These are phyloP conservation scores for Tubosaeta sp. DNA, from an alignment of 768 basidiomycete genomes.

Conservation along the genomic window DNA sequence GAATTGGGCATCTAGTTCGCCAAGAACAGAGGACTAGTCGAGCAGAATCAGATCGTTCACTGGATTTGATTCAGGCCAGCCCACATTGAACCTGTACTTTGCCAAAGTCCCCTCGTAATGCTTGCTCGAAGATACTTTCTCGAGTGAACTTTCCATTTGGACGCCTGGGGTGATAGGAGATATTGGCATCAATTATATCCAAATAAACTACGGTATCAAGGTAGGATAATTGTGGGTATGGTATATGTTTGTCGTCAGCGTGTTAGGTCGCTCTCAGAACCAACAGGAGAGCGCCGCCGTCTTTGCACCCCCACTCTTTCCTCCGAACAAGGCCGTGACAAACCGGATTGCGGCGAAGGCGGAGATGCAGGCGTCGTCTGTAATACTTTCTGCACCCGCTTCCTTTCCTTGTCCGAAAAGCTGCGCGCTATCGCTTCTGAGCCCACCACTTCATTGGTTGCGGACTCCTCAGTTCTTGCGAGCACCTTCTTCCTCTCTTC, in stretches of 20 bases:
- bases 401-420: slow-evolving; percentile 24
- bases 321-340: background rate
- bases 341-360: slow-evolving; percentile 1
- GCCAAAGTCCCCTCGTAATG: slow-evolving; percentile 74
- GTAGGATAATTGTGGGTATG: too few species aligned
- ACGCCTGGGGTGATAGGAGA: background rate
- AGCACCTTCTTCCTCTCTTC: slow-evolving; percentile 12
- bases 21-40: slow-evolving; percentile 64
- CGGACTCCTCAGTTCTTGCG: slow-evolving; percentile 1
- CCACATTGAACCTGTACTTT: slow-evolving; percentile 85
- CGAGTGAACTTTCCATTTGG: slow-evolving; percentile 37
- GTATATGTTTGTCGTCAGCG: too few species aligned
- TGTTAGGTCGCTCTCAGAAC: background rate
- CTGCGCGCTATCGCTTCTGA: slow-evolving; percentile 7
- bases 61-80: background rate
- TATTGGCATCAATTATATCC: too few species aligned
- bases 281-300: background rate
- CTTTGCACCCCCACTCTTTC: slow-evolving; percentile 5
- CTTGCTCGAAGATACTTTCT: slow-evolving; percentile 73
- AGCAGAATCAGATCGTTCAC: background rate
- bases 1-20: slow-evolving; percentile 69
- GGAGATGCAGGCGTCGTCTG: slow-evolving; percentile 8
- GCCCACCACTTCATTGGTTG: background rate
- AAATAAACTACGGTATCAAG: too few species aligned
- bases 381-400: slow-evolving; percentile 25